phyloP scores from a whole-genome alignment of 2,329 filamentous ascomycete species.

The Penicillium sp. region DNA sequence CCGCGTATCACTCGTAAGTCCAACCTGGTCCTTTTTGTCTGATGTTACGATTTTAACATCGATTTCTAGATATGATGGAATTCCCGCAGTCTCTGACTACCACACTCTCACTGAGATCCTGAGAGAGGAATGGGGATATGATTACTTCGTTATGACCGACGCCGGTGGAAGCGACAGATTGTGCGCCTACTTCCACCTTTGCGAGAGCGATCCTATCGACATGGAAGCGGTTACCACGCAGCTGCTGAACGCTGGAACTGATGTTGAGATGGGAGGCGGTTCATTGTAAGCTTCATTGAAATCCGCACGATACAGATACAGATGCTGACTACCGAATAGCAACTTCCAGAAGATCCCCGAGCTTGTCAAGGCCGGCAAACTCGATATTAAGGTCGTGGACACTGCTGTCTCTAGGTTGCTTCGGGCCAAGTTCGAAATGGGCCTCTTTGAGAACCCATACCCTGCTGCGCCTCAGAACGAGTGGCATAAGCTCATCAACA shows the following conservation, averaged over 20 bases:
- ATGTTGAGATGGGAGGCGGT: constrained; percentile 74
- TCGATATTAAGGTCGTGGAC: constrained; percentile 62
- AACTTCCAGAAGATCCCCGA: constrained; percentile 67
- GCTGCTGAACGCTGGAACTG: constrained; percentile 66
- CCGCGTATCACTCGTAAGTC: constrained; percentile 63
- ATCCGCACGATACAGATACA: not conserved
- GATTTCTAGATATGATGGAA: constrained; percentile 61
- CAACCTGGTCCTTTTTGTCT: not conserved
- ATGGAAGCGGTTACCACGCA: constrained; percentile 64
- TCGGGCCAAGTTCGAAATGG: constrained; percentile 66
- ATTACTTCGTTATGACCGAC: constrained; percentile 66
- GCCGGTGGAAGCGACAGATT: constrained; percentile 70
- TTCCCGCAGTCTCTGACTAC: constrained; percentile 65
- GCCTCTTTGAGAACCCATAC: constrained; percentile 71
- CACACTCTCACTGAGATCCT: constrained; percentile 68
- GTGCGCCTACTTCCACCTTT: constrained; percentile 64
- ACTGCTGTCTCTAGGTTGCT: constrained; percentile 65
- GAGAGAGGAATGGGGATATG: constrained; percentile 69
- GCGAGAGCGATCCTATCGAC: constrained; percentile 60
- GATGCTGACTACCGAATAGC: constrained; percentile 25
- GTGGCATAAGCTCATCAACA: constrained; percentile 62
- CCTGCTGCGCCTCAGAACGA: constrained; percentile 57
- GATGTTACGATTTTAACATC: not conserved
- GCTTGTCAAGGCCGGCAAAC: constrained; percentile 60
- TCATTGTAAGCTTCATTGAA: constrained; percentile 50